Evolutionary conservation across 192 early-diverging fungal genomes (phyloP), one percentile per base, ranked within the genome.

Genomic region (Gonapodya prolifera): DNA sequence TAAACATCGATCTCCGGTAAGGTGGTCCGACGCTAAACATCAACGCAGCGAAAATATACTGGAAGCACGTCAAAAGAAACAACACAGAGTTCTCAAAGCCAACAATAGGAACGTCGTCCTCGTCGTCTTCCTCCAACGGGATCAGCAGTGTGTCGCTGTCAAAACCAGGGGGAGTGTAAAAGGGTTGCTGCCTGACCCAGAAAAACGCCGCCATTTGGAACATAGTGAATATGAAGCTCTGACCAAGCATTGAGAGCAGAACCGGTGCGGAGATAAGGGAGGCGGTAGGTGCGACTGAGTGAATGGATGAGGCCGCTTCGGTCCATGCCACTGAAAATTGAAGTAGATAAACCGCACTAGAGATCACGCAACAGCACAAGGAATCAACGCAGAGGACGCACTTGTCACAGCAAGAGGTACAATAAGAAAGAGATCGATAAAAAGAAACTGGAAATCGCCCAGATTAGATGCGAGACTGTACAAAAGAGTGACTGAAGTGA

Each of bases 261-360:
- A 99, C 97, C 76, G 91, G 94, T 75, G 93, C 94, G 36, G 92
- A 93, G 30, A 97, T 91, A 70, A 99, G 84, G 71, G 87, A 92
- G 13, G 97, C 94, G 0, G 96, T 97, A 0, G 98, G 98, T 1
- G 91, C 86, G 82, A 95, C 95, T 0, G 83, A 83, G 77, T 87
- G 83, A 30, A 99, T 87, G 17, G 85, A 75, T 35, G 87, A 85
- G 81, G 90, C 92, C 1, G 96, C 89, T 1, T 90, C 91, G 0
- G 95, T 93, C 34, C 91, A 90, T n/a, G 94, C 96, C 98, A 99
- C n/a, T n/a, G n/a, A n/a, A n/a, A n/a, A n/a, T n/a, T 92, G 74
- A 85, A 86, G 23, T 86, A 78, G 29, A 86, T 86, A 17, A 89
- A 76, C 0, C 85, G 88, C 30, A 75, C 13, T 17, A 35, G 2